Base-by-base conservation (phyloP, 306 rosid species). In the Casuarina equisetifolia region DNA sequence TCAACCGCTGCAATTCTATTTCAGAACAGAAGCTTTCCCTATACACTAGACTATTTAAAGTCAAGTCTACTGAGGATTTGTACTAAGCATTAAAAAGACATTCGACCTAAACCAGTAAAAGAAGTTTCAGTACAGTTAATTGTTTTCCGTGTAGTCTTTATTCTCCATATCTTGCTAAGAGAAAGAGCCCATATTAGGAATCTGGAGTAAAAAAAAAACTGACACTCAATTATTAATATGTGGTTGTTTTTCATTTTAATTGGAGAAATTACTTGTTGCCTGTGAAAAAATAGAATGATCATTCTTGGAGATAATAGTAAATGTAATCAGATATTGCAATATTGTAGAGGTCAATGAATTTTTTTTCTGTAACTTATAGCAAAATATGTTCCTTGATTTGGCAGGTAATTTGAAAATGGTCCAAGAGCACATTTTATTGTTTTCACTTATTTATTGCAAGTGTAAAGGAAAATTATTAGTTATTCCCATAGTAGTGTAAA, bases 11-110 rank as follows among this genome's bases (percentile, higher is more conserved):
- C 36, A 57, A 19, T 57, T 25, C 63, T 57, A 57, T 4, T 57
- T 8, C 13, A 6, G 63, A n/a, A 6, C 35, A 57, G 25, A 57
- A 6, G 63, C 63, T 57, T 57, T 32, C 61, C 61, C 61, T 57
- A 57, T 32, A 35, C 63, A n/a, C n/a, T 57, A 57, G 63, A 55
- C 62, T 35, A 55, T n/a, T 55, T 55, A 17, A 55, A 55, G 62
- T 55, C 62, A n/a, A 35, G 36, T n/a, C 62, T 55, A 55, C 10
- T 19, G n/a, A 55, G 36, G 62, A 35, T 55, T 55, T 55, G 62
- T 55, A 6, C 62, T 17, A 55, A 55, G 36, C 36, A 19, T n/a
- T 19, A n/a, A 3, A 6, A 55, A 55, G 62, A 19, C 9, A 55
- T 55, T 55, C 1, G 12, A n/a, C 10, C 36, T 35, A 55, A 55